Evolutionary conservation across 352 stramenopile genomes (phyloP).

Genomic region (Blastocystis hominis): DNA sequence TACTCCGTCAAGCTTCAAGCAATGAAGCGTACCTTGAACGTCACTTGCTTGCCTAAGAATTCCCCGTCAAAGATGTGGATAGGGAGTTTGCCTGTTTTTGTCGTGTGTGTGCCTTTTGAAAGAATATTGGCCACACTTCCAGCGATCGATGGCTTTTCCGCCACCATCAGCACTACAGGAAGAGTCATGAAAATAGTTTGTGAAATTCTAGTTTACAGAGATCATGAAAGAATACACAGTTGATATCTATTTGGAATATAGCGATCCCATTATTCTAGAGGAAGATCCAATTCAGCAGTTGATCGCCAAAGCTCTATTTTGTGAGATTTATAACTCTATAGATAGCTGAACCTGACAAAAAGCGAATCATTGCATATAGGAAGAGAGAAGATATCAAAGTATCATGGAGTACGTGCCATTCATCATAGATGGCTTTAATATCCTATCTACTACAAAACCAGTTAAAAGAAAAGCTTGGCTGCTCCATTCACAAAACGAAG

Average conservation of each 20-base stretch:
- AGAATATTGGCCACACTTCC: conserved; percentile 66
- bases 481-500: background rate
- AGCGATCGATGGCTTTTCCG: conserved; percentile 70
- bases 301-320: background rate
- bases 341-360: background rate
- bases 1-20: conserved; percentile 44
- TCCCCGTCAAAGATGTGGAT: conserved; percentile 65
- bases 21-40: conserved; percentile 60
- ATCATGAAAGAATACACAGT: background rate
- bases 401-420: background rate
- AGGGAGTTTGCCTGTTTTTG: conserved; percentile 63
- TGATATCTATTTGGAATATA: background rate
- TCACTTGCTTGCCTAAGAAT: conserved; percentile 62
- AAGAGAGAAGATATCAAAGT: background rate
- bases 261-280: background rate
- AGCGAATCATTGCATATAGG: background rate
- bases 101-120: conserved; percentile 54
- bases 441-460: background rate
- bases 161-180: conserved; percentile 67
- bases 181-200: conserved; percentile 20
- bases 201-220: background rate
- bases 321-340: background rate
- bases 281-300: background rate
- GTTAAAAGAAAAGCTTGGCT: background rate
- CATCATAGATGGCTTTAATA: background rate